Evolutionary conservation across 2,329 filamentous ascomycete genomes (phyloP), one percentile per base, ranked within the genome.

Genomic region (Trichophyton benhamiae): DNA sequence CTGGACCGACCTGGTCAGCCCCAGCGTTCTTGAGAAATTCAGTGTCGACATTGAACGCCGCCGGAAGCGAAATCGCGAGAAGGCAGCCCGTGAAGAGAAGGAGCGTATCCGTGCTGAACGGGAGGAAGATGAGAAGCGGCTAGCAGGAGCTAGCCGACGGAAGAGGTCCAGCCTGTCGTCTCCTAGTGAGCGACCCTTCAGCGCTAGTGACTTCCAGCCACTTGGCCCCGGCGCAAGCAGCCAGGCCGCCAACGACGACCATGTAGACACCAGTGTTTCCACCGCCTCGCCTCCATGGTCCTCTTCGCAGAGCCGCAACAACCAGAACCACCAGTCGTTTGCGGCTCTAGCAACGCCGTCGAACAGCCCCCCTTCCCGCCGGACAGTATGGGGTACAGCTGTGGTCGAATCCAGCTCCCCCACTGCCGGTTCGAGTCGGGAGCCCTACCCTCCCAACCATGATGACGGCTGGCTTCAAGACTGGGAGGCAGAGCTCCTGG

Each of bases 351-450:
- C 88, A 0, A 87, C 86, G 1, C 85, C 91, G 66, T 91, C 89
- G 3, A 91, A 88, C 0, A 95, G 88, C 64, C 91, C 91, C 0
- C 86, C 84, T 5, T 83, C 84, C 0, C 79, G 83, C 46, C 85
- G 85, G 64, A 97, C 92, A 0, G 89, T 97, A 0, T 97, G 92
- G 92, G 92, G 92, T n/a, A 97, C 92, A 0, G 80, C 83, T 2
- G 84, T 82, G 0, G 76, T 95, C 2, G 0, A 76, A 76, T 0
- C 85, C 83, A 2, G 83, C 85, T 1, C 80, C 82, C 9, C 68
- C 84, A 61, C 58, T n/a, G 52, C 60, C 46, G 27, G 30, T 65
- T 72, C 36, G 33, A 41, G 41, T 9, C 55, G 25, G 55, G 55
- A 42, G 2, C n/a, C 17, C 15, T 27, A 20, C 15, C 27, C 52